These are phyloP conservation scores for Zizania latifolia DNA, from an alignment of 176 grass and related monocot species.

Conservation along the genomic window DNA sequence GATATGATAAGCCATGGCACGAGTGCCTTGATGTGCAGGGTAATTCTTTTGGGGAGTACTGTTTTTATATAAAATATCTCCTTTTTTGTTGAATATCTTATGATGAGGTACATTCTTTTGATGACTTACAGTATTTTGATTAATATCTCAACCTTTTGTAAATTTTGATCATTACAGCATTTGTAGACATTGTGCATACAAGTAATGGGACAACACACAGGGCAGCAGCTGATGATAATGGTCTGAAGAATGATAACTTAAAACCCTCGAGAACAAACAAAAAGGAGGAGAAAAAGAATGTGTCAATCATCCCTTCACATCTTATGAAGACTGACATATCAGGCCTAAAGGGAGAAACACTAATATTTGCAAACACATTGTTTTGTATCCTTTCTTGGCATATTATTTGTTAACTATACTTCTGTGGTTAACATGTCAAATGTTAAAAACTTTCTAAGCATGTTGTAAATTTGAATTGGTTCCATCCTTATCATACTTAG, in stretches of 20 bases:
- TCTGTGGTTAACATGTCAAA: neutral
- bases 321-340: slow-evolving; percentile 81
- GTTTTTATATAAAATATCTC: neutral
- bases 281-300: slow-evolving; percentile 58
- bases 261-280: slow-evolving; percentile 49
- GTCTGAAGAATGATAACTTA: slow-evolving; percentile 38
- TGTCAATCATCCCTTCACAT: slow-evolving; percentile 74
- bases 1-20: slow-evolving; percentile 96
- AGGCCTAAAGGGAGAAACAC: slow-evolving; percentile 66
- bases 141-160: slow-evolving; percentile 24
- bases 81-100: slow-evolving; percentile 19
- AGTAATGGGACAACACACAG: slow-evolving; percentile 70
- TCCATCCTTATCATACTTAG: slow-evolving; percentile 62
- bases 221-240: slow-evolving; percentile 40
- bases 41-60: slow-evolving; percentile 36
- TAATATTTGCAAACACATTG: slow-evolving; percentile 81
- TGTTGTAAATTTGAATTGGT: neutral
- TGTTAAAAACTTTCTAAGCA: slow-evolving; percentile 3
- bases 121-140: slow-evolving; percentile 11
- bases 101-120: neutral
- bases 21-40: slow-evolving; percentile 94
- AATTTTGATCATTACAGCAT: slow-evolving; percentile 53
- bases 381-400: slow-evolving; percentile 78
- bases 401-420: slow-evolving; percentile 6
- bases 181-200: slow-evolving; percentile 79